phyloP scores from a whole-genome alignment of 2,329 filamentous ascomycete genomes.

The Beauveria medogensis region DNA sequence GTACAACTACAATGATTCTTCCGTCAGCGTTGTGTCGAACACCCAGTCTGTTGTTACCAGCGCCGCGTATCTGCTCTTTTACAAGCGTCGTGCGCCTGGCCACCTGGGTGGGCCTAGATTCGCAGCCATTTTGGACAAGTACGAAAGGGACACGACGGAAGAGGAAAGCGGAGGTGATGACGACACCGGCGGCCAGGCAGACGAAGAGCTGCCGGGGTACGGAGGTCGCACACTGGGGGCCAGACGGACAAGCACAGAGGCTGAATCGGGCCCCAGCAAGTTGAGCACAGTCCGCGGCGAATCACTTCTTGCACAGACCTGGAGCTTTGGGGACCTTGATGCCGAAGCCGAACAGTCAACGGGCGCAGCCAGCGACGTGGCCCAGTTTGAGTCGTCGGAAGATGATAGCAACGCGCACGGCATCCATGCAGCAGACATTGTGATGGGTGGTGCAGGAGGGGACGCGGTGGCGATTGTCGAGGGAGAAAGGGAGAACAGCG shows the following conservation, averaged over 20 bases:
- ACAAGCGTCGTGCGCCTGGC: conserved; percentile 69
- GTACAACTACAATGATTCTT: conserved; percentile 94
- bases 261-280: conserved; percentile 26
- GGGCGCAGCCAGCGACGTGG: conserved; percentile 36
- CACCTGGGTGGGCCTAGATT: conserved; percentile 76
- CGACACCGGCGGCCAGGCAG: conserved; percentile 25
- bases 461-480: conserved; percentile 31
- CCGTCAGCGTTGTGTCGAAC: conserved; percentile 54
- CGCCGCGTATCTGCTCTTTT: conserved; percentile 90
- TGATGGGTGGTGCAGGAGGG: conserved; percentile 9
- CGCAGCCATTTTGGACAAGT: conserved; percentile 59
- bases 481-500: conserved; percentile 11
- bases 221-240: conserved; percentile 16
- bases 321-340: conserved; percentile 38
- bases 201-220: conserved; percentile 27
- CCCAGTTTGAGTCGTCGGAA: conserved; percentile 34
- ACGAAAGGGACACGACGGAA: conserved; percentile 40
- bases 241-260: conserved; percentile 39
- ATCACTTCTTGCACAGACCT: conserved; percentile 30
- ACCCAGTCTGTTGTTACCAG: conserved; percentile 58
- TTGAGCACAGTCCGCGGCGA: conserved; percentile 25
- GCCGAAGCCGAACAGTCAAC: conserved; percentile 23
- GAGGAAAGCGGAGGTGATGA: conserved; percentile 38
- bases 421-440: conserved; percentile 17
- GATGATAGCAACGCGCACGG: conserved; percentile 19